phyloP scores from a whole-genome alignment of 2,329 filamentous ascomycete species.

The Colletotrichum sp. region DNA sequence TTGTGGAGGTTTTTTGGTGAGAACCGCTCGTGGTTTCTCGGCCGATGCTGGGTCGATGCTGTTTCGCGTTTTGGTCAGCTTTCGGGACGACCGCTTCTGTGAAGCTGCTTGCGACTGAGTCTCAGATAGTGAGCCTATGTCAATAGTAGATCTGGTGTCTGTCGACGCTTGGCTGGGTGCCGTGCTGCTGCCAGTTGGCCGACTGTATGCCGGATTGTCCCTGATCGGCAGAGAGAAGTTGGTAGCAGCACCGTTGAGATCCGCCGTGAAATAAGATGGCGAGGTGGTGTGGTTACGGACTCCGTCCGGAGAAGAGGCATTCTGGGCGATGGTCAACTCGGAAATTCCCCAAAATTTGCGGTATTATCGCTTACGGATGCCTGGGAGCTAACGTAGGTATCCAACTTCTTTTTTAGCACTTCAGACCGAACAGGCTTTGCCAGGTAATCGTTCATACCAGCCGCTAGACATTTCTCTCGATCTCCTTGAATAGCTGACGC shows the following conservation, averaged over 20 bases:
- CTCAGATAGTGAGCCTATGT: constrained; percentile 30
- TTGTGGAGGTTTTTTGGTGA: constrained; percentile 42
- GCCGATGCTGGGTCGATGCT: constrained; percentile 35
- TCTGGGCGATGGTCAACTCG: neutral
- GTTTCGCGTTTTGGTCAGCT: constrained; percentile 46
- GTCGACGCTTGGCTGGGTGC: constrained; percentile 35
- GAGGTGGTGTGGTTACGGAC: constrained; percentile 21
- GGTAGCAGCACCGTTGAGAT: constrained; percentile 21
- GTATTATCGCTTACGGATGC: constrained; percentile 19
- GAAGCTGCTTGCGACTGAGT: constrained; percentile 16
- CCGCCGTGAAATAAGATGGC: constrained; percentile 21
- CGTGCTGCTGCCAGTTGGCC: constrained; percentile 20
- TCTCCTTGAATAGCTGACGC: constrained; percentile 94
- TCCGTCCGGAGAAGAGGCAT: neutral
- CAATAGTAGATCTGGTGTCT: constrained; percentile 33
- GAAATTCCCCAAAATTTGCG: neutral
- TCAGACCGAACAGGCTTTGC: constrained; percentile 94
- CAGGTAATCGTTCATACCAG: constrained; percentile 97
- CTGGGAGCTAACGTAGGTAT: constrained; percentile 54
- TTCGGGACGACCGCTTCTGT: constrained; percentile 42
- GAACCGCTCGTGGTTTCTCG: constrained; percentile 39
- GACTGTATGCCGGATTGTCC: constrained; percentile 27
- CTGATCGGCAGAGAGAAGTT: constrained; percentile 24
- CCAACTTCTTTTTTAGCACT: constrained; percentile 83
- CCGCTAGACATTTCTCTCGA: constrained; percentile 91